Conservation (phyloP, 1,139 yeast genomes). For the Wickerhamiella infanticola region DNA sequence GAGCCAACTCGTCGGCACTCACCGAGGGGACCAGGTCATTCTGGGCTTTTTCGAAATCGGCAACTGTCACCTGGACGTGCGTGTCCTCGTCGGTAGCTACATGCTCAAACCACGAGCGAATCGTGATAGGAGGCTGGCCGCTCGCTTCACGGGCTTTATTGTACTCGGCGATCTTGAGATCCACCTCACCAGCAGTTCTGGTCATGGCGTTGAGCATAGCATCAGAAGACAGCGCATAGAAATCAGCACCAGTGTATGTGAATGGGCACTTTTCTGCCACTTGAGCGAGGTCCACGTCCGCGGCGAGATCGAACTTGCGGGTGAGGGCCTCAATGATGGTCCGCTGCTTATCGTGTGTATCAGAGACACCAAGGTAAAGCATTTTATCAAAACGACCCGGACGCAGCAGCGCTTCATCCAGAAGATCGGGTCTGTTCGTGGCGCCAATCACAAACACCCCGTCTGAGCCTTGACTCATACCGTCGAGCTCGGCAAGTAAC, state of each 20-base stretch:
- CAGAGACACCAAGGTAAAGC: constrained; percentile 85
- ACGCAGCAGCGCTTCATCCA: constrained; percentile 84
- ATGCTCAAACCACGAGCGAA: constrained; percentile 88
- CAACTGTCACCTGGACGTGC: constrained; percentile 49
- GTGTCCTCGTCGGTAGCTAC: constrained; percentile 54
- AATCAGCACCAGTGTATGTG: constrained; percentile 93
- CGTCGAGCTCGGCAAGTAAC: constrained; percentile 83
- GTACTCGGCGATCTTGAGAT: constrained; percentile 40
- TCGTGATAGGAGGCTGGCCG: constrained; percentile 34
- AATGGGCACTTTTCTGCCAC: constrained; percentile 67
- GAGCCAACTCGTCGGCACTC: constrained; percentile 71
- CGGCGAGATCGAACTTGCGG: constrained; percentile 51
- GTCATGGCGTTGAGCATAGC: constrained; percentile 95
- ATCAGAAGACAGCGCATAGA: constrained; percentile 88
- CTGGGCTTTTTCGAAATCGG: constrained; percentile 65
- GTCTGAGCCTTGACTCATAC: constrained; percentile 76
- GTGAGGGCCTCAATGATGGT: constrained; percentile 81
- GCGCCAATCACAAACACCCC: constrained; percentile 98
- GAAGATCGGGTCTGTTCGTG: constrained; percentile 83
- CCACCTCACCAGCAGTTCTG: constrained; percentile 65
- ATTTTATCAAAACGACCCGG: constrained; percentile 95
- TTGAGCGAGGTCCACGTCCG: constrained; percentile 41
- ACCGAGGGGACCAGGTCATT: constrained; percentile 67
- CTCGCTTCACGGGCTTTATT: constrained; percentile 25
- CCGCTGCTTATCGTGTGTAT: constrained; percentile 75